Conservation (phyloP, 2,329 filamentous ascomycete species). For the Sporothrix protearum region DNA sequence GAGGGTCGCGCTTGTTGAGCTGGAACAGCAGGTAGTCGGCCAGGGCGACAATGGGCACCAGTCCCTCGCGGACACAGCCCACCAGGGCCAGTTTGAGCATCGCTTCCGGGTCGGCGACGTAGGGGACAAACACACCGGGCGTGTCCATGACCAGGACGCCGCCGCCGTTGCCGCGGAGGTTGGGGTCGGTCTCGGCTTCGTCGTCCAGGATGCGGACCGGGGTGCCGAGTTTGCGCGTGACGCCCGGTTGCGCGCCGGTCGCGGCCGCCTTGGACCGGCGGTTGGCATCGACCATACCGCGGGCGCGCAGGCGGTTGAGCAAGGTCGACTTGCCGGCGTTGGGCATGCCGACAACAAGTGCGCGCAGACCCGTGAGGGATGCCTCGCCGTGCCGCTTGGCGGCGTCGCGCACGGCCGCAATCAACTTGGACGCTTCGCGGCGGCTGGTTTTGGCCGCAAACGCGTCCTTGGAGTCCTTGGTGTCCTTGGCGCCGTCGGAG, state of each 20-base stretch:
- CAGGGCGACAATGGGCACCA: constrained; percentile 72
- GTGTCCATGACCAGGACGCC: constrained; percentile 87
- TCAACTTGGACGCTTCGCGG: constrained; percentile 34
- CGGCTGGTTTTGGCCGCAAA: constrained; percentile 39
- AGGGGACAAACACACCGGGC: constrained; percentile 91
- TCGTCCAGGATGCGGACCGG: constrained; percentile 69
- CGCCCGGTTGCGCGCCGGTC: constrained; percentile 82
- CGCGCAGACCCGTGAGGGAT: constrained; percentile 73
- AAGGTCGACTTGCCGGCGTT: constrained; percentile 95
- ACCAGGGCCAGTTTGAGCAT: constrained; percentile 96
- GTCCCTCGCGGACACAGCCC: constrained; percentile 83
- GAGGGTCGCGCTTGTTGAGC: constrained; percentile 66
- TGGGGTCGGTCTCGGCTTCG: constrained; percentile 25
- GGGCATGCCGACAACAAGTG: constrained; percentile 93
- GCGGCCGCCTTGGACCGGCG: constrained; percentile 62
- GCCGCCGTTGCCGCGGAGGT: constrained; percentile 40
- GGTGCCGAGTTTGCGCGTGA: constrained; percentile 80
- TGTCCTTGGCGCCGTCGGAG: constrained; percentile 42
- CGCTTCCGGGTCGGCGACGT: constrained; percentile 74
- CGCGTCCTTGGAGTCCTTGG: constrained; percentile 35
- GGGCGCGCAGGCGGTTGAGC: constrained; percentile 76
- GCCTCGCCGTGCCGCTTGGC: constrained; percentile 44
- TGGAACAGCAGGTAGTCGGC: constrained; percentile 88
- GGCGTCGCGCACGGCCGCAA: constrained; percentile 50
- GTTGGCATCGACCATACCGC: constrained; percentile 53